Base-by-base conservation (phyloP, 2,329 filamentous ascomycete species). In the Trichophyton rubrum region DNA sequence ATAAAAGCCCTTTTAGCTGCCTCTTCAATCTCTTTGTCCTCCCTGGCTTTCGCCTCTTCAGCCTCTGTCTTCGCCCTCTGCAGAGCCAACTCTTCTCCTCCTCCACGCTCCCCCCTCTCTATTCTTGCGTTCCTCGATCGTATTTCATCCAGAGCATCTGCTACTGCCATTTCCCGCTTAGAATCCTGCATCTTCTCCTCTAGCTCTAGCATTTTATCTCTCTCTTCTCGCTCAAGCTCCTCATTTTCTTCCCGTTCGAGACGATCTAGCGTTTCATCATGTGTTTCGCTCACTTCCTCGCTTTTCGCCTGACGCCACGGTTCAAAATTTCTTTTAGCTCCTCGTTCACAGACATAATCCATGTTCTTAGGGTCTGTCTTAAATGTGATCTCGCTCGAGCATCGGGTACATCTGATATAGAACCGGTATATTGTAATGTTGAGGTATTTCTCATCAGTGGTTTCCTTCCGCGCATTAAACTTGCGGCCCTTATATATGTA, bases 381-480 rank as follows among this genome's bases (percentile, higher is more conserved):
- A 78, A 97, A 95, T 0, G 89, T 90, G 67, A 97, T 96, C 70
- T 96, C 90, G 49, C 83, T 85, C 49, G 81, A 85, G 75, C 92
- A 96, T 56, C 90, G 78, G 38, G 91, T 95, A 75, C 92, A 96
- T 6, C 89, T 82, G 68, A 92, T 95, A 75, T 91, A 93, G 78
- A 97, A 96, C 33, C 87, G 84, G 75, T 86, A 93, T 64, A 95
- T 90, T 63, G 89, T 84, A 64, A 97, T 95, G 57, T 83, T 83
- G 55, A 96, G 84, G 76, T 99, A 99, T 66, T 87, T 88, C 68
- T 96, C 88, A 20, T 93, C 88, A 0, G 89, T 90, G 0, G 88
- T 96, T 70, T 96, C 90, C 70, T 99, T 99, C 40, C 89, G 82
- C 2, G 90, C 87, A 75, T 97, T 97, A 81, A 97, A 97, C 70